These are phyloP conservation scores for Pelargonium nanum DNA, from an alignment of 345 rosid species.

Conservation along the genomic window DNA sequence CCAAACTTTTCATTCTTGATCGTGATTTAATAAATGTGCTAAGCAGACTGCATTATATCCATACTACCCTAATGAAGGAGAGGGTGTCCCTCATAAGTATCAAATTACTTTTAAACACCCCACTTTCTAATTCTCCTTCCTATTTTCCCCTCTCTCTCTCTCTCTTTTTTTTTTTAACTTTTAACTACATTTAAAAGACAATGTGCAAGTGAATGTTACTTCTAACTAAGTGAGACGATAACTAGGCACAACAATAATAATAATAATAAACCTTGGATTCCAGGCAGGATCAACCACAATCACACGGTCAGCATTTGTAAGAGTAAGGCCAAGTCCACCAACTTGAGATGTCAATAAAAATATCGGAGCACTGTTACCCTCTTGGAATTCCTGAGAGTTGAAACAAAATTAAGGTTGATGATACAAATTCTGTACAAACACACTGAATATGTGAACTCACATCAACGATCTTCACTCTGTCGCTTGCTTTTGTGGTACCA, in stretches of 20 bases:
- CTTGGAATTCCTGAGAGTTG: constrained; percentile 68
- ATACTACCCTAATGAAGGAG: no score
- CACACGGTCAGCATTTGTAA: constrained; percentile 94
- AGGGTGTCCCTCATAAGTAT: no score
- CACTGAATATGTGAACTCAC: constrained; percentile 27
- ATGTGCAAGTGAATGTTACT: background rate
- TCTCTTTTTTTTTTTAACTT: no score
- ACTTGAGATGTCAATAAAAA: constrained; percentile 95
- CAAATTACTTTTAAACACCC: no score
- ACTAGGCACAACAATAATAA: constrained; percentile 4
- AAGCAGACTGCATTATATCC: no score
- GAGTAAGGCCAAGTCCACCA: constrained; percentile 98
- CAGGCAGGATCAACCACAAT: constrained; percentile 98
- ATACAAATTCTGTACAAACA: constrained; percentile 2
- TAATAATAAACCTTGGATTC: constrained; percentile 68
- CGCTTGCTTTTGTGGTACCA: constrained; percentile 81
- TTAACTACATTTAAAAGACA: no score
- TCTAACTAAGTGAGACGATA: background rate
- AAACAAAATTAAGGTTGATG: constrained; percentile 12
- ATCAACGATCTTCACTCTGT: constrained; percentile 72
- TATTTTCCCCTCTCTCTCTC: no score
- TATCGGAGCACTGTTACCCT: constrained; percentile 65
- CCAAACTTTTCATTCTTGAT: no score
- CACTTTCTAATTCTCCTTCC: no score
- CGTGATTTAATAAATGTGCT: no score